Conservation (phyloP, 129 eudicot genomes). For the Flaveria sonorensis region DNA sequence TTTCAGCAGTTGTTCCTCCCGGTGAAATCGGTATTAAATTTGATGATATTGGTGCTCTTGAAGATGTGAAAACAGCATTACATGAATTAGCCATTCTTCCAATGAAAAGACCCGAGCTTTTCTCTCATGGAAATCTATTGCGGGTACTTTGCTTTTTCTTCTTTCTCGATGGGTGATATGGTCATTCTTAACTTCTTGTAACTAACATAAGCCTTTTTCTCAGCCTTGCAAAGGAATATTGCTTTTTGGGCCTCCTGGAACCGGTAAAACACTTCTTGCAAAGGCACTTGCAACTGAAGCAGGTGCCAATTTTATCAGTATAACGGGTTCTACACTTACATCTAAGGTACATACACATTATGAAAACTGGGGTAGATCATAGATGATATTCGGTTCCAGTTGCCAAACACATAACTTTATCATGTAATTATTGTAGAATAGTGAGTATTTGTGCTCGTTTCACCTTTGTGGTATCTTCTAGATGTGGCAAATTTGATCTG, state of each 20-base stretch:
- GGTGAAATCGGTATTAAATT: constrained; percentile 97
- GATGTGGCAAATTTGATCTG: not conserved
- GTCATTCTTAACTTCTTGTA: constrained; percentile 1
- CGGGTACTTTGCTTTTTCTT: constrained; percentile 58
- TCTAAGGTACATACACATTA: constrained; percentile 65
- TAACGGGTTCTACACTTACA: constrained; percentile 96
- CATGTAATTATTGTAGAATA: not conserved
- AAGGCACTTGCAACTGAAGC: constrained; percentile 99
- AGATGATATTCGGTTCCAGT: not conserved
- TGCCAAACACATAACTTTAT: not conserved
- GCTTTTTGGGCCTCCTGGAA: constrained; percentile 99
- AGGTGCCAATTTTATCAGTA: constrained; percentile 95
- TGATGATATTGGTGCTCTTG: constrained; percentile 99
- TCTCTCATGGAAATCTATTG: constrained; percentile 85
- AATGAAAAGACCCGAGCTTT: constrained; percentile 97
- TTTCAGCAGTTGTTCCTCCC: constrained; percentile 95
- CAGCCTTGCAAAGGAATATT: constrained; percentile 99
- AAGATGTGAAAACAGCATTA: constrained; percentile 86
- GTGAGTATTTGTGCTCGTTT: not conserved
- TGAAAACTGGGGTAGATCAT: not conserved
- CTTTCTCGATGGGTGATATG: not conserved
- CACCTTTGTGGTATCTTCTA: not conserved
- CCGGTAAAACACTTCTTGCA: constrained; percentile 99
- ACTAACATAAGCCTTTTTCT: constrained; percentile 11
- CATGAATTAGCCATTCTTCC: constrained; percentile 97